Percentiles rank a stretch among this genome's conserved stretches.
Conservation (phyloP, 129 eudicot species). For the Daucus carota region DH1_v3.0 NC_030386.2:21725501-21726000, state of each 20-base stretch:
- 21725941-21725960: background rate
- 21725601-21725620: background rate
- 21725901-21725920: background rate
- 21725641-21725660: slow-evolving; percentile 29
- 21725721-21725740: slow-evolving; percentile 81
- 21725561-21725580: background rate
- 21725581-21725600: background rate
- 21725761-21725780: slow-evolving; percentile 66
- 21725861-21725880: background rate
- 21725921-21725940: background rate
- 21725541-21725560: background rate
- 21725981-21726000: slow-evolving; percentile 51
- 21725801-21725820: background rate
- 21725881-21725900: background rate
- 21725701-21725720: slow-evolving; percentile 77
- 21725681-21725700: slow-evolving; percentile 75
- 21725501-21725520: slow-evolving; percentile 6
- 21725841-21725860: background rate
- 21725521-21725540: slow-evolving; percentile 5
- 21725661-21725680: slow-evolving; percentile 59
- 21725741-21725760: slow-evolving; percentile 63
- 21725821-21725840: background rate
- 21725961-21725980: background rate
- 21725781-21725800: background rate
- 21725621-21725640: too few relatives aligned